These are phyloP conservation scores for Candida khao-thaluensis DNA, from an alignment of 805 yeast species.

Conservation along the genomic window DNA sequence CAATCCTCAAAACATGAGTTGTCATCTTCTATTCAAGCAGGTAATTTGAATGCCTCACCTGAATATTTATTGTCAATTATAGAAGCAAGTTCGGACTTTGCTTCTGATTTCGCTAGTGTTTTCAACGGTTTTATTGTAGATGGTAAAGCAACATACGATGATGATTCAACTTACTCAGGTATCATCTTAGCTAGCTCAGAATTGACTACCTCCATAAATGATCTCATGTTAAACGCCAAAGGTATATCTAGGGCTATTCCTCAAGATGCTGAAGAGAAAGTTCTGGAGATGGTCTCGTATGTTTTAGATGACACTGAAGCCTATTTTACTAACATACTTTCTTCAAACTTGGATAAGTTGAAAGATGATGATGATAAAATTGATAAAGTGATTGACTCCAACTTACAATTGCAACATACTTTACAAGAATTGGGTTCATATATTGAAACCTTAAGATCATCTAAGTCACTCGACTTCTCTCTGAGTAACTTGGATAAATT, in stretches of 20 bases:
- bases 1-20: slow-evolving; percentile 71
- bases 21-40: slow-evolving; percentile 79
- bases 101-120: slow-evolving; percentile 76
- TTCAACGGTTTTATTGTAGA: slow-evolving; percentile 77
- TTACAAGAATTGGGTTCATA: slow-evolving; percentile 57
- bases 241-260: slow-evolving; percentile 61
- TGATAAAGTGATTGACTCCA: slow-evolving; percentile 74
- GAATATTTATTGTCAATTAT: slow-evolving; percentile 63
- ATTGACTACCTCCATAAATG: slow-evolving; percentile 61
- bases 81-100: slow-evolving; percentile 67
- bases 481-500: slow-evolving; percentile 62
- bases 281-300: slow-evolving; percentile 49
- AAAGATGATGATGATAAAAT: slow-evolving; percentile 62
- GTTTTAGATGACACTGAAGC: slow-evolving; percentile 60
- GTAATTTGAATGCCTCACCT: slow-evolving; percentile 74
- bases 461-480: slow-evolving; percentile 26
- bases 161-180: slow-evolving; percentile 56
- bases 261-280: slow-evolving; percentile 52
- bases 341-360: slow-evolving; percentile 50
- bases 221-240: slow-evolving; percentile 63
- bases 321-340: slow-evolving; percentile 59
- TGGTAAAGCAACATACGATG: slow-evolving; percentile 50
- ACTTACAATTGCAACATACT: slow-evolving; percentile 68
- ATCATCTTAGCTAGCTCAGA: slow-evolving; percentile 63
- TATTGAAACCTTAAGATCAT: slow-evolving; percentile 52